phyloP scores from a whole-genome alignment of 441 rosid species.

The Pelargonium fulgidum region DNA sequence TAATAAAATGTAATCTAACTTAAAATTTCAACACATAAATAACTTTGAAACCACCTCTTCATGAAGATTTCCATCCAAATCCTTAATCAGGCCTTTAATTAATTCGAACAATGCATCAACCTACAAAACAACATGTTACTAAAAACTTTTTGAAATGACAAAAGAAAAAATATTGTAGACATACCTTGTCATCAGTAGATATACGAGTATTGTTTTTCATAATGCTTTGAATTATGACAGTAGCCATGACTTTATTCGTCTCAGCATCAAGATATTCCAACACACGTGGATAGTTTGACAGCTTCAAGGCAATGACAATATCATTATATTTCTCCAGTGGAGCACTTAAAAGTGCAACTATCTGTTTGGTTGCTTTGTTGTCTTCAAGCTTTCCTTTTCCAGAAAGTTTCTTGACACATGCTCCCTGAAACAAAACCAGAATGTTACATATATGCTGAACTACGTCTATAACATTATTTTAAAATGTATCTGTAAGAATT shows the following conservation, averaged over 20 bases:
- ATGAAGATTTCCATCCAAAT: slow-evolving; percentile 57
- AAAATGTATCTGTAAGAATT: neutral
- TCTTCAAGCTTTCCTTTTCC: slow-evolving; percentile 75
- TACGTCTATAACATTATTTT: slow-evolving; percentile 5
- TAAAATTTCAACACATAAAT: too few relatives aligned
- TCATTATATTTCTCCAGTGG: slow-evolving; percentile 94
- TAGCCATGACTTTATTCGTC: slow-evolving; percentile 91
- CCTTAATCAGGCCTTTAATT: slow-evolving; percentile 82
- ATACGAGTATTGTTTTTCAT: slow-evolving; percentile 84
- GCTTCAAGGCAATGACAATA: slow-evolving; percentile 80
- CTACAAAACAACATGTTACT: slow-evolving; percentile 28
- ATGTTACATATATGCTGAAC: neutral
- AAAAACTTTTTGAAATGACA: slow-evolving; percentile 15
- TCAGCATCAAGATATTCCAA: slow-evolving; percentile 81
- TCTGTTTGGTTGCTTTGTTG: slow-evolving; percentile 80
- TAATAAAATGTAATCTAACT: too few relatives aligned
- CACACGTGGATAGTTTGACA: slow-evolving; percentile 76
- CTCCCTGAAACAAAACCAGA: slow-evolving; percentile 50
- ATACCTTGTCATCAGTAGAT: slow-evolving; percentile 74
- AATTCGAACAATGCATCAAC: slow-evolving; percentile 88
- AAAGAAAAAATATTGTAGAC: neutral
- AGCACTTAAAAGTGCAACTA: slow-evolving; percentile 92
- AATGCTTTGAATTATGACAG: slow-evolving; percentile 82
- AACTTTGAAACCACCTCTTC: slow-evolving; percentile 46
- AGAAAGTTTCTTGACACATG: slow-evolving; percentile 80